Evolutionary conservation across 1,284 basidiomycete genomes (phyloP).

Genomic region (Microbotryum silenes-acaulis): DNA sequence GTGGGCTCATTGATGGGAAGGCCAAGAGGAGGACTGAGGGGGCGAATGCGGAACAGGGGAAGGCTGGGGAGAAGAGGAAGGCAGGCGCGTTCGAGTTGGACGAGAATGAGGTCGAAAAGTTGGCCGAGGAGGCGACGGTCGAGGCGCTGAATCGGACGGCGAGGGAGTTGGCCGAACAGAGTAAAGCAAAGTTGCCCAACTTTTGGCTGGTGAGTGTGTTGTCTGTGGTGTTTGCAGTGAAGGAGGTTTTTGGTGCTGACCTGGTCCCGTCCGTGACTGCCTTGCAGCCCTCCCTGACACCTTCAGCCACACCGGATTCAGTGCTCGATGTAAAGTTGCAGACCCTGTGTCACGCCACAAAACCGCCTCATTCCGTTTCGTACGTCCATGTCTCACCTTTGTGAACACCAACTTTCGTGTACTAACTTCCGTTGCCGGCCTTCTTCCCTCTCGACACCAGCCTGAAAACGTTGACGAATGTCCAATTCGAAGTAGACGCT

Average conservation of each 20-base stretch:
- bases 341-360: conserved; percentile 72
- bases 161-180: conserved; percentile 63
- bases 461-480: conserved; percentile 33
- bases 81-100: conserved; percentile 68
- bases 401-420: neutral
- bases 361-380: conserved; percentile 63
- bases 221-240: neutral
- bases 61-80: conserved; percentile 51
- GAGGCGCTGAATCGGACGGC: conserved; percentile 71
- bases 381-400: conserved; percentile 43
- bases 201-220: conserved; percentile 62
- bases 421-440: neutral
- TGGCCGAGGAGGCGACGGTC: conserved; percentile 72
- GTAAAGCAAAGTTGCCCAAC: conserved; percentile 80
- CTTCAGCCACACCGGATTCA: conserved; percentile 56
- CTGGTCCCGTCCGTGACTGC: neutral
- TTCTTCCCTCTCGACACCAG: conserved; percentile 46
- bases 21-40: conserved; percentile 4
- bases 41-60: conserved; percentile 33
- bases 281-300: conserved; percentile 62
- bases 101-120: conserved; percentile 56
- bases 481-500: conserved; percentile 42
- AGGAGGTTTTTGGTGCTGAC: too few species aligned
- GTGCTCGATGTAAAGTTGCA: conserved; percentile 73
- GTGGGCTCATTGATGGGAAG: conserved; percentile 16